phyloP scores from a whole-genome alignment of 257 asterid genomes.

The Solanum chaucha region DNA sequence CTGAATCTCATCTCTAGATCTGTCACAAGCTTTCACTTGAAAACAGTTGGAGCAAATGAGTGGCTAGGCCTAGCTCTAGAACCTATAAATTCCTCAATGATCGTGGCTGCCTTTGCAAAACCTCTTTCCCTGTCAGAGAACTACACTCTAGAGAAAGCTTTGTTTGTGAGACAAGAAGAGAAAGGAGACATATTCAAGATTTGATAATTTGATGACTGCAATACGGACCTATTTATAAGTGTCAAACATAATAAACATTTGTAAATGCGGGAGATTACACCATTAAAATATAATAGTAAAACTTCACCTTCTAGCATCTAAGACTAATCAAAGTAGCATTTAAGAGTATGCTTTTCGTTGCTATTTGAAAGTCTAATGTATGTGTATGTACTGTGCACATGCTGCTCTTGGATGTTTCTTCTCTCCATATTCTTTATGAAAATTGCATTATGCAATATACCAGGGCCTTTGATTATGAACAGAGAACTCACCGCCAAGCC shows the following conservation, averaged over 20 bases:
- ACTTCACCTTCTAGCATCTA: background rate
- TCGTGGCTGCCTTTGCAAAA: background rate
- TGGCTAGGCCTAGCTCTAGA: background rate
- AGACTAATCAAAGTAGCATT: background rate
- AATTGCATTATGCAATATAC: background rate
- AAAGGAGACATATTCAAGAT: background rate
- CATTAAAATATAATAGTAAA: background rate
- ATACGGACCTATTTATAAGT: background rate
- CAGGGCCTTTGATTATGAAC: slow-evolving; percentile 4
- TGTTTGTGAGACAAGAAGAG: background rate
- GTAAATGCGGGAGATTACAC: background rate
- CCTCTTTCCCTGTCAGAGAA: background rate
- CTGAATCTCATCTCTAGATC: background rate
- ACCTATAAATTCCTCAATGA: background rate
- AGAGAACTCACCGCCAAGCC: slow-evolving; percentile 78
- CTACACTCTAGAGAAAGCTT: background rate
- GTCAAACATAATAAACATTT: background rate
- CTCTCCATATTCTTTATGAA: background rate
- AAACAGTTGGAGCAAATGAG: background rate
- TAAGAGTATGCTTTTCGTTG: background rate
- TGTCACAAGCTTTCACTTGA: background rate
- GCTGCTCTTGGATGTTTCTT: background rate
- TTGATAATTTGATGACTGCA: background rate
- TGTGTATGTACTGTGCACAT: background rate
- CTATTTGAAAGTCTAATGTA: background rate